These are phyloP conservation scores for Beauveria sp. DNA, from an alignment of 2,329 filamentous ascomycete species.

Conservation along the genomic window DNA sequence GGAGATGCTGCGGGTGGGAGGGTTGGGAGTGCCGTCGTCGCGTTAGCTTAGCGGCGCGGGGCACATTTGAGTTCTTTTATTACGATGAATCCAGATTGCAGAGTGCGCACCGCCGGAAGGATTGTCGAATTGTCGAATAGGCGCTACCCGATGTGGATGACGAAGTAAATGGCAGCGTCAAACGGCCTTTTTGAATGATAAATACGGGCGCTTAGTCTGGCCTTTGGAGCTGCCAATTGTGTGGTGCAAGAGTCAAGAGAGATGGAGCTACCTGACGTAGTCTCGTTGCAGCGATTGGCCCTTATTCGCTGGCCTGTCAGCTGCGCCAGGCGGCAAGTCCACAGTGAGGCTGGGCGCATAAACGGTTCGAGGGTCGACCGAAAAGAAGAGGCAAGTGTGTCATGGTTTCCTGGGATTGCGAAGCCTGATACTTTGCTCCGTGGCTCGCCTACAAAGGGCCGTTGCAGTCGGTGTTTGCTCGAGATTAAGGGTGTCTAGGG, in stretches of 20 bases:
- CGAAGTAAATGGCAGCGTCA: not conserved
- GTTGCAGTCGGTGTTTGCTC: not conserved
- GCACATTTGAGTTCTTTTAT: conserved; percentile 6
- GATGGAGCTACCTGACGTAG: conserved; percentile 7
- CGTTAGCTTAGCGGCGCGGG: conserved; percentile 7
- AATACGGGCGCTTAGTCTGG: not conserved
- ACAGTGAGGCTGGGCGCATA: not conserved
- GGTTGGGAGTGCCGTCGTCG: not conserved
- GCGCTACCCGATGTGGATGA: not conserved
- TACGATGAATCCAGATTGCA: not conserved
- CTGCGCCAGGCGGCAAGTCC: not conserved
- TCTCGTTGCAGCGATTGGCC: not conserved
- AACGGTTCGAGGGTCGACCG: not conserved
- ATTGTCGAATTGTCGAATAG: no score
- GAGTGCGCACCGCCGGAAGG: not conserved
- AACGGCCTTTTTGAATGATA: not conserved
- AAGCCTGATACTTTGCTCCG: not conserved
- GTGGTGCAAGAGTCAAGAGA: not conserved
- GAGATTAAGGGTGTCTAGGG: no score
- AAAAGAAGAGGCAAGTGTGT: not conserved
- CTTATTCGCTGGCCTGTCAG: not conserved
- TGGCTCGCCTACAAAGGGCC: not conserved
- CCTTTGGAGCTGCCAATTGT: not conserved
- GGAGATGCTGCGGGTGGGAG: not conserved
- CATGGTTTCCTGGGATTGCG: not conserved